A percentile compares a stretch with the other conserved stretches of the same genome.
Evolutionary conservation across 768 basidiomycete species (phyloP).

Genomic region (Auricularia heimuer): DNA sequence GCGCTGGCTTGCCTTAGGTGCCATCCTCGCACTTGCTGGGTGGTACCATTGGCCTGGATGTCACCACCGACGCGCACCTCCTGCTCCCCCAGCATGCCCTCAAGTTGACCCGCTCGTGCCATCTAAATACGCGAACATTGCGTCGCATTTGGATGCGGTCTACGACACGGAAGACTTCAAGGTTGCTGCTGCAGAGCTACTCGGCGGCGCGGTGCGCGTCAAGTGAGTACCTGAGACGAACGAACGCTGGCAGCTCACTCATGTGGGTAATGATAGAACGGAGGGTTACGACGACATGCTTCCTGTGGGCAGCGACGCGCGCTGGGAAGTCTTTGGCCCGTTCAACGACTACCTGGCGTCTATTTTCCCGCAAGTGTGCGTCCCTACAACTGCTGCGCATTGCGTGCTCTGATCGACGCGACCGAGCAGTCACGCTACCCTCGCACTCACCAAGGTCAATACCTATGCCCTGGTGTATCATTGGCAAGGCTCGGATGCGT

Average conservation of each 20-base stretch:
- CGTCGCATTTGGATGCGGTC: background rate
- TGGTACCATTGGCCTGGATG: no score
- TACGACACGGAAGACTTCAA: background rate
- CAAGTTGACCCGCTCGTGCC: background rate
- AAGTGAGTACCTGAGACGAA: background rate
- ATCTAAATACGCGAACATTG: background rate
- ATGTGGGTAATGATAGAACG: background rate
- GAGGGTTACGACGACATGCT: background rate
- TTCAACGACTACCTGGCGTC: conserved; percentile 28
- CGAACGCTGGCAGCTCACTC: background rate
- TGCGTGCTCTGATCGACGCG: background rate
- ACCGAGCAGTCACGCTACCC: conserved; percentile 17
- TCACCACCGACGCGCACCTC: no score
- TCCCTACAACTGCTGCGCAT: background rate
- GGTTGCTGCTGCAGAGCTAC: background rate
- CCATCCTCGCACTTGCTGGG: no score
- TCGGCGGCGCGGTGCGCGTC: background rate
- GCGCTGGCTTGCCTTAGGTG: no score
- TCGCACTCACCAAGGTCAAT: conserved; percentile 28
- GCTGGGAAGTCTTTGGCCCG: conserved; percentile 26
- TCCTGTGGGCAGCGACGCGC: background rate
- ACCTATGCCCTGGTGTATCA: conserved; percentile 29
- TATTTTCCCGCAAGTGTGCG: conserved; percentile 32
- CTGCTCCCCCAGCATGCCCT: background rate
- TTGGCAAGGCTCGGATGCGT: conserved; percentile 24